These are phyloP conservation scores for Cystofilobasidium macerans DNA, from an alignment of 768 basidiomycete genomes.

Conservation along the genomic window DNA sequence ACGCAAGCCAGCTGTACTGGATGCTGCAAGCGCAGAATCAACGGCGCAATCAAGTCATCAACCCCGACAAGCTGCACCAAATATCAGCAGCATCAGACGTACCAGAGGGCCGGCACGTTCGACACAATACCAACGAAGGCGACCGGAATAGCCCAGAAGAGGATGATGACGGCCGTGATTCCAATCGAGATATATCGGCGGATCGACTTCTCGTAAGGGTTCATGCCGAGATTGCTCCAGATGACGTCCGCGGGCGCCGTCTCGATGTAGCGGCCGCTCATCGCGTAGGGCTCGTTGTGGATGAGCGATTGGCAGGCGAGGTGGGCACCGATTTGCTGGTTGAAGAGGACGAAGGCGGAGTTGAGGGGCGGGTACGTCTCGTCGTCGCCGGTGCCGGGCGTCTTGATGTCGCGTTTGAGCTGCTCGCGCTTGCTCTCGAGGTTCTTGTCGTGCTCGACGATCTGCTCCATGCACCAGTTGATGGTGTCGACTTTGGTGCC, in stretches of 20 bases:
- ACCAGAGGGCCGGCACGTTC: slow-evolving; percentile 62
- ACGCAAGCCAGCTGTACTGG: slow-evolving; percentile 56
- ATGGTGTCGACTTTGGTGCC: slow-evolving; percentile 90
- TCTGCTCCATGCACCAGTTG: slow-evolving; percentile 73
- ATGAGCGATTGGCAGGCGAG: slow-evolving; percentile 62
- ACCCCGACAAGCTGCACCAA: too few relatives aligned
- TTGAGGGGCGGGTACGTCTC: slow-evolving; percentile 38
- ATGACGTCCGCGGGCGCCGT: slow-evolving; percentile 80
- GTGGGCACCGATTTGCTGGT: slow-evolving; percentile 75
- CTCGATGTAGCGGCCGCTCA: slow-evolving; percentile 66
- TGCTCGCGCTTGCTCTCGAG: slow-evolving; percentile 40
- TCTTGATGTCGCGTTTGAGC: slow-evolving; percentile 32
- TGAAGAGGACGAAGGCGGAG: slow-evolving; percentile 33
- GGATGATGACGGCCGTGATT: slow-evolving; percentile 64
- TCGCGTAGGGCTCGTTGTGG: slow-evolving; percentile 62
- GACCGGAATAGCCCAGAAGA: slow-evolving; percentile 81
- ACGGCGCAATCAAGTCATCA: too few relatives aligned
- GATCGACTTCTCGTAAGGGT: slow-evolving; percentile 66
- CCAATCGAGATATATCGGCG: slow-evolving; percentile 60
- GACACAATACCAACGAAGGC: slow-evolving; percentile 72
- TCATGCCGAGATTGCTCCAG: slow-evolving; percentile 79
- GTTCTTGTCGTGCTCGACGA: slow-evolving; percentile 44
- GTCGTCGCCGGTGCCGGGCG: slow-evolving; percentile 30
- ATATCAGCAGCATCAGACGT: too few relatives aligned
- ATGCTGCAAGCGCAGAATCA: too few relatives aligned